phyloP scores from a whole-genome alignment of 2,329 filamentous ascomycete species.

The Ceratocystis cacaofunesta region DNA sequence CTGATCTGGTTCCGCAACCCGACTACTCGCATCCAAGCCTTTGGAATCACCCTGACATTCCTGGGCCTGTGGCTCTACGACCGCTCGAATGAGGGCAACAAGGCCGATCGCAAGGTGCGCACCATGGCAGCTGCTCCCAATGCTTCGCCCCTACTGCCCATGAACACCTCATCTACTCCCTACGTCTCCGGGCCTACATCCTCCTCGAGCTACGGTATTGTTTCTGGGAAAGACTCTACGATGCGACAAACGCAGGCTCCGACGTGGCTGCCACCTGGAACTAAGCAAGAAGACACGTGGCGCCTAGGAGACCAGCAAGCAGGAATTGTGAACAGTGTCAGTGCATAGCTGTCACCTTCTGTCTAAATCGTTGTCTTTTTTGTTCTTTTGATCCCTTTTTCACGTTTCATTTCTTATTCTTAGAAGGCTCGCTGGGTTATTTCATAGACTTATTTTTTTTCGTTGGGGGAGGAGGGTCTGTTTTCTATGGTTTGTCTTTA shows the following conservation, averaged over 20 bases:
- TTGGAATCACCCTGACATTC: conserved; percentile 80
- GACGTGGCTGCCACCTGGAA: conserved; percentile 63
- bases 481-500: conserved; percentile 1
- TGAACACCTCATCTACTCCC: conserved; percentile 23
- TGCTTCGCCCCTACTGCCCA: conserved; percentile 47
- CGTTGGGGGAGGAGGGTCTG: background rate
- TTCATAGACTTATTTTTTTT: conserved; percentile 6
- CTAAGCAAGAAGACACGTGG: conserved; percentile 80
- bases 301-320: conserved; percentile 24
- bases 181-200: background rate
- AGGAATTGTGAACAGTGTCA: conserved; percentile 19
- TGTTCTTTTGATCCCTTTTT: conserved; percentile 20
- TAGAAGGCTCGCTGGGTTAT: background rate
- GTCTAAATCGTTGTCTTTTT: conserved; percentile 25
- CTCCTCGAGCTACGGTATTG: conserved; percentile 9
- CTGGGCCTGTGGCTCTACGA: conserved; percentile 91
- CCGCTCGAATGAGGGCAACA: conserved; percentile 73
- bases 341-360: conserved; percentile 18
- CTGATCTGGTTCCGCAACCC: conserved; percentile 92
- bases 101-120: conserved; percentile 69
- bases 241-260: conserved; percentile 5
- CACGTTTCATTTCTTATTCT: background rate
- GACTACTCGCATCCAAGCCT: conserved; percentile 67
- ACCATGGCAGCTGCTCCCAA: conserved; percentile 35
- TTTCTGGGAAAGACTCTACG: background rate